Conservation (phyloP, 306 rosid genomes). For the Vigna nakashimae region DNA sequence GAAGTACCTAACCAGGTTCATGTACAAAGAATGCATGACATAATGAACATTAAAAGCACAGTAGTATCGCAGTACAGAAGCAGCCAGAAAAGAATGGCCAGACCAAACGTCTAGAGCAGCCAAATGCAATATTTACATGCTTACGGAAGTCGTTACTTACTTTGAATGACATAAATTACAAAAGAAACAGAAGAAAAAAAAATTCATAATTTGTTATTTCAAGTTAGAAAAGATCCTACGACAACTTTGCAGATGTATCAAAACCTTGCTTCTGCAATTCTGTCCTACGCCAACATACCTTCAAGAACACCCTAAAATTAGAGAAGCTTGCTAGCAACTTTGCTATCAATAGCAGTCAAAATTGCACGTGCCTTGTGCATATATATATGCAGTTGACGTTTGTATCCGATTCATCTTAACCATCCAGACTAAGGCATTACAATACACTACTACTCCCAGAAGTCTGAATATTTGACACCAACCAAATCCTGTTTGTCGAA, state of each 20-base stretch:
- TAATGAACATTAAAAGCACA: conserved; percentile 34
- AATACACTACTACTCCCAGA: conserved; percentile 52
- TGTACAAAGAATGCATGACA: conserved; percentile 40
- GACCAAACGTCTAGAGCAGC: conserved; percentile 68
- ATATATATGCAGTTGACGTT: conserved; percentile 47
- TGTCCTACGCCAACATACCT: conserved; percentile 58
- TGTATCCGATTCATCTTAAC: conserved; percentile 48
- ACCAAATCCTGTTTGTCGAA: conserved; percentile 45
- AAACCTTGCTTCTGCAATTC: conserved; percentile 63
- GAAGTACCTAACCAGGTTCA: conserved; percentile 39
- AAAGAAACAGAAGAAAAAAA: conserved; percentile 32
- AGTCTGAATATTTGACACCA: conserved; percentile 52
- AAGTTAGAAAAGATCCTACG: conserved; percentile 68
- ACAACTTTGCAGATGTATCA: conserved; percentile 57
- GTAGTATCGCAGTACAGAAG: conserved; percentile 50
- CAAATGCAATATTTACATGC: conserved; percentile 79
- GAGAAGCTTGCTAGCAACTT: conserved; percentile 64
- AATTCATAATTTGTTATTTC: conserved; percentile 59
- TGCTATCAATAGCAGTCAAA: conserved; percentile 62
- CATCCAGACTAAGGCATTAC: conserved; percentile 50
- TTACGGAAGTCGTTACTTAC: conserved; percentile 51
- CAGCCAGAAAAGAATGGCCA: conserved; percentile 62
- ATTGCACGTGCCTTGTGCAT: conserved; percentile 66
- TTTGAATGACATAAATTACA: conserved; percentile 39
- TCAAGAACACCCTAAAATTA: conserved; percentile 58